These are phyloP conservation scores for Lentinula sp. DNA, from an alignment of 768 basidiomycete species.

Conservation along the genomic window DNA sequence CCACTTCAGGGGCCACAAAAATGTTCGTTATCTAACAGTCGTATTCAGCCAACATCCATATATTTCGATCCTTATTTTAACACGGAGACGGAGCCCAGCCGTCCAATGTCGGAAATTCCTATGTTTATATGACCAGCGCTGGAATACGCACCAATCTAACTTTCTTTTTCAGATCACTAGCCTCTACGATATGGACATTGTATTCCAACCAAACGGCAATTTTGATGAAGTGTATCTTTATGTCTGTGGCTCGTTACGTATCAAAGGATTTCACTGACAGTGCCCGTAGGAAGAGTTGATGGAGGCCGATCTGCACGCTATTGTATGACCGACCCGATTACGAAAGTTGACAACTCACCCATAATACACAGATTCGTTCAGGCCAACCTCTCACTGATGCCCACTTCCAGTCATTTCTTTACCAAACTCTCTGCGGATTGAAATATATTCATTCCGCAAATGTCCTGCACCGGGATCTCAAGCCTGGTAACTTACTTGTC, in stretches of 20 bases:
- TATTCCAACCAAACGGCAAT: conserved; percentile 84
- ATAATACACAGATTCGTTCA: conserved; percentile 60
- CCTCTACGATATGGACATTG: conserved; percentile 97
- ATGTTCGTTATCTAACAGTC: conserved; percentile 45
- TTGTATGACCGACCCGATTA: conserved; percentile 44
- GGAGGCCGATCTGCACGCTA: conserved; percentile 99
- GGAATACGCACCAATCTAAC: conserved; percentile 11
- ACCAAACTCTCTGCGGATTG: conserved; percentile 95
- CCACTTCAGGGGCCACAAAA: conserved; percentile 99
- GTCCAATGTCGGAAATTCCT: not conserved
- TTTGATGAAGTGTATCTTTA: conserved; percentile 97
- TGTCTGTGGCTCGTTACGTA: conserved; percentile 33
- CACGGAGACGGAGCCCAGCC: not conserved
- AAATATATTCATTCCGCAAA: conserved; percentile 99
- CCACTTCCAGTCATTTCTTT: conserved; percentile 94
- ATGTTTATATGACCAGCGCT: not conserved
- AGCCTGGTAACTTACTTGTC: conserved; percentile 91
- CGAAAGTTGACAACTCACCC: not conserved
- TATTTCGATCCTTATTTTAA: not conserved
- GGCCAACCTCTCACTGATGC: conserved; percentile 86
- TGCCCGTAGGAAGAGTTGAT: conserved; percentile 91
- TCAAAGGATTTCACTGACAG: not conserved
- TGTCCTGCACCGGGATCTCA: conserved; percentile 94
- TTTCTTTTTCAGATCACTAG: conserved; percentile 71
- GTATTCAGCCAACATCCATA: not conserved